Percentiles rank a stretch among this genome's conserved stretches.
These are phyloP conservation scores for Calocybe gangraenosa DNA, from an alignment of 768 basidiomycete genomes.

Conservation along the genomic window DNA sequence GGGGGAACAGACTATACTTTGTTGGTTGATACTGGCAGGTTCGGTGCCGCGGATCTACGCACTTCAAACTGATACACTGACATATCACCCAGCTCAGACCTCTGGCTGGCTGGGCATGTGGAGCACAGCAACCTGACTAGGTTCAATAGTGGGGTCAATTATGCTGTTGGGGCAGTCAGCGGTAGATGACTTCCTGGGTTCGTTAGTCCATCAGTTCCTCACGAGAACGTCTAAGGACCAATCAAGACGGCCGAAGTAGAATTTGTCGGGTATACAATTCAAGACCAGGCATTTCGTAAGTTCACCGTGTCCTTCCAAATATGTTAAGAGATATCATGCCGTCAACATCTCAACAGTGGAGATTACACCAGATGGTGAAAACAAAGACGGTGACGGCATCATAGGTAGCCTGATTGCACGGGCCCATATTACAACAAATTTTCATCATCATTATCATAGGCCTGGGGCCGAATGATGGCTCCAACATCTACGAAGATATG, in stretches of 20 bases:
- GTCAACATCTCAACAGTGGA: constrained; percentile 30
- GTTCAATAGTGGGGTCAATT: constrained; percentile 35
- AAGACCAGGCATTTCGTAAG: constrained; percentile 46
- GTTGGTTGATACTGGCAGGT: constrained; percentile 49
- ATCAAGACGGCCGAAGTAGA: constrained; percentile 40
- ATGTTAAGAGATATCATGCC: background rate
- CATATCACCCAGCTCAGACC: constrained; percentile 47
- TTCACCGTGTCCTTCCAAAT: constrained; percentile 15
- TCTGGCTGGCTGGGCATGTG: constrained; percentile 52
- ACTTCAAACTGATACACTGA: too few species aligned
- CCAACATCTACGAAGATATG: constrained; percentile 35
- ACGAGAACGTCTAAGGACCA: constrained; percentile 27
- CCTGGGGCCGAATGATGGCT: constrained; percentile 61
- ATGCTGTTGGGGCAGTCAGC: constrained; percentile 49
- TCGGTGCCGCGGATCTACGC: constrained; percentile 2
- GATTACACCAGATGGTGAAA: constrained; percentile 25
- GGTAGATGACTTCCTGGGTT: constrained; percentile 29
- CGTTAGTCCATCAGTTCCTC: background rate
- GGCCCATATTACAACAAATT: background rate
- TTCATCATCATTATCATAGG: constrained; percentile 38
- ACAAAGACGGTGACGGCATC: constrained; percentile 28
- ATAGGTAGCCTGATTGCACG: constrained; percentile 15
- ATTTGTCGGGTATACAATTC: constrained; percentile 40
- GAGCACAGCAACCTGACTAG: constrained; percentile 34
- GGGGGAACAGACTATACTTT: constrained; percentile 31